Conservation (phyloP, 768 basidiomycete genomes). For the Pilatotrama ljubarskyi region DNA sequence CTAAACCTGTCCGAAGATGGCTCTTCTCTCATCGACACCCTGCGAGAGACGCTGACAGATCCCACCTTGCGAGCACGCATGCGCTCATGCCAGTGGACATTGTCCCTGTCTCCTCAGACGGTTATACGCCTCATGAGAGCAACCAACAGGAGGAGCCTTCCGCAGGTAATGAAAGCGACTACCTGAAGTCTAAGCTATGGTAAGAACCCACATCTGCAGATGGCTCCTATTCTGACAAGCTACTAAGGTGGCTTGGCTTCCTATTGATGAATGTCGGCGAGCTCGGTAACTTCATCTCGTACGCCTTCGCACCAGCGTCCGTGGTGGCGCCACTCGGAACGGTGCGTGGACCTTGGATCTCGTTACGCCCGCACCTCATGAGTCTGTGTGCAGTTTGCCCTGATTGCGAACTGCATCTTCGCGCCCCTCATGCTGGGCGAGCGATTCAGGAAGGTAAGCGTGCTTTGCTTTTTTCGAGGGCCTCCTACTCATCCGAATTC, state of each 20-base stretch:
- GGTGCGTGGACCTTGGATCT: constrained; percentile 47
- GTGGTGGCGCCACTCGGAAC: constrained; percentile 95
- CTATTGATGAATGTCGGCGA: constrained; percentile 90
- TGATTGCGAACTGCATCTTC: constrained; percentile 95
- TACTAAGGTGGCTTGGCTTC: constrained; percentile 83
- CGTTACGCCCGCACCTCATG: constrained; percentile 1
- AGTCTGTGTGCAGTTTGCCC: constrained; percentile 59
- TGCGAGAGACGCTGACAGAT: constrained; percentile 11
- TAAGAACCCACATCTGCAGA: constrained; percentile 30
- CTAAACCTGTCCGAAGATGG: constrained; percentile 6
- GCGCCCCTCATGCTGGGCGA: constrained; percentile 85
- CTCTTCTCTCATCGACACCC: constrained; percentile 8
- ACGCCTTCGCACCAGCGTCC: constrained; percentile 89
- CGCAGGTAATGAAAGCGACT: constrained; percentile 64
- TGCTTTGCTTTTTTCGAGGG: background rate
- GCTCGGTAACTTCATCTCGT: constrained; percentile 85
- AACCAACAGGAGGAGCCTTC: constrained; percentile 15
- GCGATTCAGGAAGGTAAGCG: constrained; percentile 70
- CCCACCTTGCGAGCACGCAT: constrained; percentile 20
- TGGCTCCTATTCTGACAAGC: background rate
- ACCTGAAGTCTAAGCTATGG: constrained; percentile 86
- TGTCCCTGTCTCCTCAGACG: background rate
- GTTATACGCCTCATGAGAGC: background rate
- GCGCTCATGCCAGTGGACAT: constrained; percentile 24
- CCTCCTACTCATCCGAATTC: background rate